Percentiles rank a stretch among this genome's conserved stretches.
Conservation (phyloP, 208 protist species). For the Trypanosoma theileri region DNA sequence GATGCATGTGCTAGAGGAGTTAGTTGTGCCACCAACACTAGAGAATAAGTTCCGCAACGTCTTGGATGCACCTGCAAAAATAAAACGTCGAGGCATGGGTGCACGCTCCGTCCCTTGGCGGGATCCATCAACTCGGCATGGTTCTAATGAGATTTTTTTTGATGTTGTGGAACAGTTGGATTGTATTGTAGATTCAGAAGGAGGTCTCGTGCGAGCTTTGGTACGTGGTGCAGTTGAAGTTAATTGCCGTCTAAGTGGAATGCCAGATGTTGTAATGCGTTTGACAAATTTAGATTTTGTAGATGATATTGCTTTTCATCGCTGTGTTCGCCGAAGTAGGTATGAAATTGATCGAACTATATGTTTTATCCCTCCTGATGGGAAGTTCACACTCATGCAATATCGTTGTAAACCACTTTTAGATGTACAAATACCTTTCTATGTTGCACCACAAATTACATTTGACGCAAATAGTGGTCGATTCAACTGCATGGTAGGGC, state of each 20-base stretch:
- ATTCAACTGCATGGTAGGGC: constrained; percentile 88
- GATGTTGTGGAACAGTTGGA: constrained; percentile 90
- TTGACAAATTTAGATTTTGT: constrained; percentile 68
- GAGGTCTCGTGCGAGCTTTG: constrained; percentile 48
- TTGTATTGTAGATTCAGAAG: constrained; percentile 81
- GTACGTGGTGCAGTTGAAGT: constrained; percentile 79
- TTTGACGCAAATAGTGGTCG: constrained; percentile 66
- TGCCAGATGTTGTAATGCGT: constrained; percentile 83
- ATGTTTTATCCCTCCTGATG: constrained; percentile 90
- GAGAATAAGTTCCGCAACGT: constrained; percentile 81
- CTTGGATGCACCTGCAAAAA: constrained; percentile 39
- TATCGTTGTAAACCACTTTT: constrained; percentile 69
- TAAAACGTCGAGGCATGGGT: constrained; percentile 21
- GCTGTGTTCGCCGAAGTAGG: constrained; percentile 72
- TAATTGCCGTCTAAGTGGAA: constrained; percentile 87
- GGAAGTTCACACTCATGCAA: constrained; percentile 83
- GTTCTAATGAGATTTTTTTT: constrained; percentile 91
- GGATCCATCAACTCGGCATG: constrained; percentile 62
- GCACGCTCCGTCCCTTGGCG: constrained; percentile 71
- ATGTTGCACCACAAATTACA: constrained; percentile 87
- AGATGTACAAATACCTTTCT: constrained; percentile 67
- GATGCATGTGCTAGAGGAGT: constrained; percentile 77
- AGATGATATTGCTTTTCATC: constrained; percentile 85
- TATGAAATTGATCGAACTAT: constrained; percentile 76
- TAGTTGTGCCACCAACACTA: constrained; percentile 81